Percentiles rank a stretch among this genome's conserved stretches.
These are phyloP conservation scores for Ceratobasidium sp. DNA, from an alignment of 1,284 basidiomycete genomes.

Conservation along the genomic window DNA sequence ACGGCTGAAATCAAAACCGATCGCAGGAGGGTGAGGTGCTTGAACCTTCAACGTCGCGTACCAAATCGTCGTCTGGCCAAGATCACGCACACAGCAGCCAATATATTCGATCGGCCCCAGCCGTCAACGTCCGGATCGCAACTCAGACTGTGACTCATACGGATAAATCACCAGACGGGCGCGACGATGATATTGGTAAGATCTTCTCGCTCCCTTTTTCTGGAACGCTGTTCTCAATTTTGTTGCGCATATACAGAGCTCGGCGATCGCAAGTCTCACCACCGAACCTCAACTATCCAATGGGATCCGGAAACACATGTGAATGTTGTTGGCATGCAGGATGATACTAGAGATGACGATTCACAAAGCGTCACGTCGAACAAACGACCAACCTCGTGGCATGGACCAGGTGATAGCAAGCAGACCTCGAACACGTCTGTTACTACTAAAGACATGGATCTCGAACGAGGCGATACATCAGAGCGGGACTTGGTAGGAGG, in stretches of 20 bases:
- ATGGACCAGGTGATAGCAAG: neutral
- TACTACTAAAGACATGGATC: neutral
- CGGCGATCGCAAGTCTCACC: neutral
- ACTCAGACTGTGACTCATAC: slow-evolving; percentile 25
- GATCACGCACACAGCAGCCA: neutral
- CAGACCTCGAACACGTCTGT: neutral
- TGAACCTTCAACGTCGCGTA: neutral
- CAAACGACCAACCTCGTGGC: slow-evolving; percentile 2
- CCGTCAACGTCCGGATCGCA: slow-evolving; percentile 30
- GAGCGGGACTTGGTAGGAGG: neutral
- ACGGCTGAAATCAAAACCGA: too few relatives aligned
- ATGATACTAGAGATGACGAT: slow-evolving; percentile 3
- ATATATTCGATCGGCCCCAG: neutral
- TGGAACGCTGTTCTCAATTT: neutral
- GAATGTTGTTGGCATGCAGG: neutral
- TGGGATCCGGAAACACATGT: neutral
- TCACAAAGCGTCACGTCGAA: neutral
- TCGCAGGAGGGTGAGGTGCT: slow-evolving; percentile 18
- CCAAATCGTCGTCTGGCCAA: slow-evolving; percentile 9
- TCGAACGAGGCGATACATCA: slow-evolving; percentile 4
- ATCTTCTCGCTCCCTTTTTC: neutral
- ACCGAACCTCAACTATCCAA: neutral
- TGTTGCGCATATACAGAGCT: slow-evolving; percentile 24
- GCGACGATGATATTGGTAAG: neutral
- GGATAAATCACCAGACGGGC: slow-evolving; percentile 8